Conservation (phyloP, 2,329 filamentous ascomycete species). For the Monilinia laxa region DNA sequence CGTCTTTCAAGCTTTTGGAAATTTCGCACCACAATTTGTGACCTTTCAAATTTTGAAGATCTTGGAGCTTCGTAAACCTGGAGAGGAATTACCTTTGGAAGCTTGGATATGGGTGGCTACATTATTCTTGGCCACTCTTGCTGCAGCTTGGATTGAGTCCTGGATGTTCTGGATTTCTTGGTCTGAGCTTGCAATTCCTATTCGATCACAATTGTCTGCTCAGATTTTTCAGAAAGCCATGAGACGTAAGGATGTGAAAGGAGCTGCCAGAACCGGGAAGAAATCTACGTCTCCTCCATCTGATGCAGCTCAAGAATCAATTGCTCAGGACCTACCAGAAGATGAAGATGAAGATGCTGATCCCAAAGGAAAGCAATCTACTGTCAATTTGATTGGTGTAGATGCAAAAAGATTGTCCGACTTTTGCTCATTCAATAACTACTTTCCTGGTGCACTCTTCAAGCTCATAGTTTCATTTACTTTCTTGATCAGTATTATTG, state of each 20-base stretch:
- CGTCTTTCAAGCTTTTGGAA: conserved; percentile 41
- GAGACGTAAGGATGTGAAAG: conserved; percentile 74
- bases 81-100: conserved; percentile 49
- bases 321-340: conserved; percentile 38
- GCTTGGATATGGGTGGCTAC: conserved; percentile 69
- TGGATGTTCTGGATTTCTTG: conserved; percentile 67
- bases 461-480: conserved; percentile 64
- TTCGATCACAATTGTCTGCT: conserved; percentile 68
- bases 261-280: conserved; percentile 50
- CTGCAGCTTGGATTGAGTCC: conserved; percentile 56
- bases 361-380: conserved; percentile 65
- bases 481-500: conserved; percentile 68
- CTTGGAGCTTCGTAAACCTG: conserved; percentile 56
- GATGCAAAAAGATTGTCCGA: conserved; percentile 69
- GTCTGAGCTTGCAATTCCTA: conserved; percentile 60
- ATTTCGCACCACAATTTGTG: conserved; percentile 68
- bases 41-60: conserved; percentile 64
- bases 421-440: conserved; percentile 65
- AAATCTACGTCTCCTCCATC: conserved; percentile 34
- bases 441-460: conserved; percentile 61
- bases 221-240: conserved; percentile 76
- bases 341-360: conserved; percentile 47
- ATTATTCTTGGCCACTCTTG: conserved; percentile 59
- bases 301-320: conserved; percentile 31
- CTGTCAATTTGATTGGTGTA: conserved; percentile 77